phyloP scores from a whole-genome alignment of 768 basidiomycete species.

The Boletus coccyginus region DNA sequence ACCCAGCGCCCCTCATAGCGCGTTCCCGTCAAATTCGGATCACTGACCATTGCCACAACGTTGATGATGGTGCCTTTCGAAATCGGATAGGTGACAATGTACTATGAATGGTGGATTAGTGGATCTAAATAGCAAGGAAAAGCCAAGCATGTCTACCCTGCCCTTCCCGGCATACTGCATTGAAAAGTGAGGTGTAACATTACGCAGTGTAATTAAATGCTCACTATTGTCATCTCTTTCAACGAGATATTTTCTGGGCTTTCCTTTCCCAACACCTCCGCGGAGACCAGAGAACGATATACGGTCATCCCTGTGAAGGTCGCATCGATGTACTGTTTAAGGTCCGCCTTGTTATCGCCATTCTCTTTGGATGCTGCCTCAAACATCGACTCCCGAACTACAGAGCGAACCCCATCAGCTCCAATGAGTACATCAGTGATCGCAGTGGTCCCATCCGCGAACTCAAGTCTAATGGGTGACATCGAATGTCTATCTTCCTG shows the following conservation, averaged over 20 bases:
- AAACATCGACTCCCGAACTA: slow-evolving; percentile 25
- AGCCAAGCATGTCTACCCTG: neutral
- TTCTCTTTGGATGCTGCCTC: slow-evolving; percentile 10
- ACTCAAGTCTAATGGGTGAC: slow-evolving; percentile 7
- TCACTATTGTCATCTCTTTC: slow-evolving; percentile 18
- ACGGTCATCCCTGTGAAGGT: slow-evolving; percentile 40
- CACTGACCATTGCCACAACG: slow-evolving; percentile 29
- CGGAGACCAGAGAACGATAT: slow-evolving; percentile 39
- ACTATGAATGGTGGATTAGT: slow-evolving; percentile 24
- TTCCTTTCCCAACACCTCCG: slow-evolving; percentile 26
- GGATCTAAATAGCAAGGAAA: neutral
- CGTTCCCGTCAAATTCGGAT: slow-evolving; percentile 30
- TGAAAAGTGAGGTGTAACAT: slow-evolving; percentile 6
- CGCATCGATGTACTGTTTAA: slow-evolving; percentile 24
- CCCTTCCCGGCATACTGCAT: slow-evolving; percentile 14
- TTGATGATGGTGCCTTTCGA: slow-evolving; percentile 37
- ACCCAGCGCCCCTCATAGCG: slow-evolving; percentile 33
- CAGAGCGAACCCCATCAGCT: slow-evolving; percentile 42
- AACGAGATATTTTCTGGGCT: slow-evolving; percentile 25
- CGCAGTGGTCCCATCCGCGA: slow-evolving; percentile 16
- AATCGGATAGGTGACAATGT: slow-evolving; percentile 40
- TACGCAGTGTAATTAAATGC: neutral
- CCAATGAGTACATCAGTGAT: slow-evolving; percentile 44
- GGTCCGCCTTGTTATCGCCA: neutral
- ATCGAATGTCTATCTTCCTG: slow-evolving; percentile 28